Percentiles rank a stretch among this genome's conserved stretches.
Conservation (phyloP, 495 filamentous ascomycete species). For the Talaromyces trachyspermus region DNA sequence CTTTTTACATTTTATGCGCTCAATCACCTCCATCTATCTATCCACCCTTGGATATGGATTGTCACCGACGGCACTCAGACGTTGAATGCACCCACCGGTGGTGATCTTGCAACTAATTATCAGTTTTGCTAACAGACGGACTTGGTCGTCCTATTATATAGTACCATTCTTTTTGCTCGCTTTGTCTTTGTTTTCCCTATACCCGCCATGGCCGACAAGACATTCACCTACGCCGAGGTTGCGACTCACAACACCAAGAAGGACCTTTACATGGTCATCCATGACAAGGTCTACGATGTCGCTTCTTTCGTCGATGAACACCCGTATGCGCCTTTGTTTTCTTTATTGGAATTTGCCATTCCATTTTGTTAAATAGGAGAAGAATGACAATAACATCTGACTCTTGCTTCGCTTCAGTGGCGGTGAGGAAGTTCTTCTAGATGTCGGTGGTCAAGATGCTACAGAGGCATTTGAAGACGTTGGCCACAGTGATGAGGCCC, state of each 20-base stretch:
- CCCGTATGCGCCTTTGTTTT: no score
- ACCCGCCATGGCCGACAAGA: constrained; percentile 59
- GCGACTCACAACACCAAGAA: constrained; percentile 89
- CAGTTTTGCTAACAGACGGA: no score
- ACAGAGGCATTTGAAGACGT: constrained; percentile 99
- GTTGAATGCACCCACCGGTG: no score
- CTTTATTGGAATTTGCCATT: no score
- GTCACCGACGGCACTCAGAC: no score
- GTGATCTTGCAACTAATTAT: no score
- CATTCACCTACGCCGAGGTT: constrained; percentile 80
- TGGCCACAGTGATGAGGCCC: constrained; percentile 97
- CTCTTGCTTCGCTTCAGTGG: constrained; percentile 57
- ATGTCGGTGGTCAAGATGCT: constrained; percentile 92
- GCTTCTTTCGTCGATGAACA: constrained; percentile 94
- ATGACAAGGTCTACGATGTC: constrained; percentile 93
- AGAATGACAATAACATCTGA: no score
- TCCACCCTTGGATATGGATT: no score
- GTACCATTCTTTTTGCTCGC: constrained; percentile 6
- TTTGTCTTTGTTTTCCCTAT: constrained; percentile 8
- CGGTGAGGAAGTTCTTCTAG: constrained; percentile 95
- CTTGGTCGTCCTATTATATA: no score
- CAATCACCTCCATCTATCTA: no score
- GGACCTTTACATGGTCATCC: constrained; percentile 84
- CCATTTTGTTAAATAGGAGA: no score
- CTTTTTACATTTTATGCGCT: no score